Evolutionary conservation across 108 stramenopile genomes (phyloP).

Genomic region (Cyclotella baltica): DNA sequence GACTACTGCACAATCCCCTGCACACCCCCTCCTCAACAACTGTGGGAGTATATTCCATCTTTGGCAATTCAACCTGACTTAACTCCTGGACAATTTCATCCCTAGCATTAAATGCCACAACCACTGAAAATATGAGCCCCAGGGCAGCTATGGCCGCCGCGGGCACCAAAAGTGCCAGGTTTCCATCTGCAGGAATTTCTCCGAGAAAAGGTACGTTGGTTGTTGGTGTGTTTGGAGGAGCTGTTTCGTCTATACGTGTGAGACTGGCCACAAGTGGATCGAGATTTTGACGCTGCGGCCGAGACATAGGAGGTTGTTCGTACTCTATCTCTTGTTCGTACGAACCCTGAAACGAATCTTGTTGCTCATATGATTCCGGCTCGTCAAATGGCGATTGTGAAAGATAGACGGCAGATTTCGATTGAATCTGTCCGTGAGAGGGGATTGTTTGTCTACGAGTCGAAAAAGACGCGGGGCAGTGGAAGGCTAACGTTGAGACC

Average conservation of each 20-base stretch:
- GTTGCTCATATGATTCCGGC: neutral
- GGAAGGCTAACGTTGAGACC: neutral
- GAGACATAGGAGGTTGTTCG: slow-evolving; percentile 5
- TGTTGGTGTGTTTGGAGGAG: slow-evolving; percentile 37
- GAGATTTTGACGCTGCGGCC: slow-evolving; percentile 34
- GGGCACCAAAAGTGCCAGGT: slow-evolving; percentile 66
- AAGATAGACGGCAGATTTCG: neutral
- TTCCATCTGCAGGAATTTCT: slow-evolving; percentile 76
- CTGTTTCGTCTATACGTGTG: slow-evolving; percentile 64
- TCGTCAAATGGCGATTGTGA: slow-evolving; percentile 7
- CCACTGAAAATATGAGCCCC: slow-evolving; percentile 68
- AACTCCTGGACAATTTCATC: slow-evolving; percentile 62
- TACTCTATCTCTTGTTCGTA: neutral
- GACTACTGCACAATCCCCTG: slow-evolving; percentile 70
- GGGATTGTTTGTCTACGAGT: neutral
- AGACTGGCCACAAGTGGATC: slow-evolving; percentile 77
- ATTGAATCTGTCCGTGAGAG: neutral
- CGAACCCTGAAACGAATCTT: too few species aligned
- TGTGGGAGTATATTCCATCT: slow-evolving; percentile 52
- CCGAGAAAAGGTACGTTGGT: slow-evolving; percentile 70
- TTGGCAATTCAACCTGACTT: slow-evolving; percentile 39
- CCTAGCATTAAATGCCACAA: slow-evolving; percentile 59
- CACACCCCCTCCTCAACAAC: slow-evolving; percentile 56
- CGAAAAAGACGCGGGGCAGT: neutral
- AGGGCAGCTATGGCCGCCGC: slow-evolving; percentile 69